phyloP scores from a whole-genome alignment of 2,329 filamentous ascomycete species.

The Coniochaeta prunicola region DNA sequence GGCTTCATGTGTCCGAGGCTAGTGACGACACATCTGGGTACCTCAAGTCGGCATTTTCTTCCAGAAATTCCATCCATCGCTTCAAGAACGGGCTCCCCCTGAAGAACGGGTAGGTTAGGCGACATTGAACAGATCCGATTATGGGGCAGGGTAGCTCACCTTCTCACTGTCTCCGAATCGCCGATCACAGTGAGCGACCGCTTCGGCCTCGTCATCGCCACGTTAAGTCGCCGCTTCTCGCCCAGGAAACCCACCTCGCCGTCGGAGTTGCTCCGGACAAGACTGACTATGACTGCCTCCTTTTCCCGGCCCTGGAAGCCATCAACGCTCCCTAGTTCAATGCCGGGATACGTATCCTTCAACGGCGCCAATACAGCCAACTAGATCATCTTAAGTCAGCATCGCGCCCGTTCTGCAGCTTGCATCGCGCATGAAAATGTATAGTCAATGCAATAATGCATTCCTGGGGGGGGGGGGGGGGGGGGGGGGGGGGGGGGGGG shows the following conservation, averaged over 20 bases:
- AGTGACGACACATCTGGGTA: slow-evolving; percentile 64
- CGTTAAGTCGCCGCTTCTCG: slow-evolving; percentile 87
- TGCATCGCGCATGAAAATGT: background rate
- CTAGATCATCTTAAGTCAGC: slow-evolving; percentile 31
- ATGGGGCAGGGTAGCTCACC: slow-evolving; percentile 47
- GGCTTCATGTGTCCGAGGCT: slow-evolving; percentile 17
- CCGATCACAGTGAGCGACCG: slow-evolving; percentile 86
- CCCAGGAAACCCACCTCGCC: slow-evolving; percentile 88
- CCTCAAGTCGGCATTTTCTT: slow-evolving; percentile 82
- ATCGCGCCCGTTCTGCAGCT: slow-evolving; percentile 3
- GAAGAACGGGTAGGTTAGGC: slow-evolving; percentile 7
- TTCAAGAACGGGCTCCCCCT: slow-evolving; percentile 83
- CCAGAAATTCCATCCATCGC: slow-evolving; percentile 84
- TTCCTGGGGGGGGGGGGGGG: background rate
- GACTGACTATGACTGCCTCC: slow-evolving; percentile 84
- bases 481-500: too few relatives aligned
- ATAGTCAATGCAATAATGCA: background rate
- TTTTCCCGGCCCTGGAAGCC: slow-evolving; percentile 95
- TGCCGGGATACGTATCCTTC: slow-evolving; percentile 72
- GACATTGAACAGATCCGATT: background rate
- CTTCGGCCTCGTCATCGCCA: slow-evolving; percentile 94
- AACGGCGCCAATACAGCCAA: slow-evolving; percentile 72
- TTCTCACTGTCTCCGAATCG: slow-evolving; percentile 86
- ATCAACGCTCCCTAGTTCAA: slow-evolving; percentile 95
- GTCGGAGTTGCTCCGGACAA: slow-evolving; percentile 85